A percentile compares a stretch with the other conserved stretches of the same genome.
Conservation (phyloP, 2,329 filamentous ascomycete species). For the Davidsoniella australis region DNA sequence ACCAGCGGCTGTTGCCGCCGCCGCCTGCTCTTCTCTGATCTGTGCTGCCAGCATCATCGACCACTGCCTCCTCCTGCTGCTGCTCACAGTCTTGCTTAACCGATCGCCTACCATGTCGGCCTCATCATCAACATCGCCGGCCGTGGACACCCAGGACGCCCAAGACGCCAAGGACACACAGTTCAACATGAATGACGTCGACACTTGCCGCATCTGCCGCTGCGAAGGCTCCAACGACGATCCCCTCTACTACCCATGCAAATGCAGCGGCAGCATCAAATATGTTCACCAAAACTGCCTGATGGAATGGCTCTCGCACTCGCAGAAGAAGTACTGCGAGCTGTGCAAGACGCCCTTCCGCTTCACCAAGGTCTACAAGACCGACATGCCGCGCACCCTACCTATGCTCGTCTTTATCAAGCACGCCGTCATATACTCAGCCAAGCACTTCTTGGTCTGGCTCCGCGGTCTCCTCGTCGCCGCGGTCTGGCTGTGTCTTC, state of each 20-base stretch:
- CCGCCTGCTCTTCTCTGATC: no score
- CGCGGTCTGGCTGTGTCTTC: conserved; percentile 72
- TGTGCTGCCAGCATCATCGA: background rate
- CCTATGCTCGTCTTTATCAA: conserved; percentile 67
- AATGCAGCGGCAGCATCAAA: conserved; percentile 97
- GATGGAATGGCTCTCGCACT: conserved; percentile 98
- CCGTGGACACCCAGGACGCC: background rate
- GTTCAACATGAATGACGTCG: conserved; percentile 29
- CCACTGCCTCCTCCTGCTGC: background rate
- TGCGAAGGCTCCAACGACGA: conserved; percentile 70
- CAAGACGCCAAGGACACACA: background rate
- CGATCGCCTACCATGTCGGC: background rate
- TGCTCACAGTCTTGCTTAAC: background rate
- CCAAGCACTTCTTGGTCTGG: conserved; percentile 60
- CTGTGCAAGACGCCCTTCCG: conserved; percentile 96
- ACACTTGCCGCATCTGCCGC: conserved; percentile 94
- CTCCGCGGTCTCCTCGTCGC: conserved; percentile 60
- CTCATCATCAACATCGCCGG: background rate
- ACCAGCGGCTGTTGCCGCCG: no score
- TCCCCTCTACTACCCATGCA: conserved; percentile 92
- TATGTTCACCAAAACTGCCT: conserved; percentile 95
- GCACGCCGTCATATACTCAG: conserved; percentile 56
- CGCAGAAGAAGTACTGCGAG: conserved; percentile 98
- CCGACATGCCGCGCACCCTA: conserved; percentile 74
- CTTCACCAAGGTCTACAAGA: conserved; percentile 94